These are phyloP conservation scores for Daldinia loculata DNA, from an alignment of 495 filamentous ascomycete genomes.

Conservation along the genomic window DNA sequence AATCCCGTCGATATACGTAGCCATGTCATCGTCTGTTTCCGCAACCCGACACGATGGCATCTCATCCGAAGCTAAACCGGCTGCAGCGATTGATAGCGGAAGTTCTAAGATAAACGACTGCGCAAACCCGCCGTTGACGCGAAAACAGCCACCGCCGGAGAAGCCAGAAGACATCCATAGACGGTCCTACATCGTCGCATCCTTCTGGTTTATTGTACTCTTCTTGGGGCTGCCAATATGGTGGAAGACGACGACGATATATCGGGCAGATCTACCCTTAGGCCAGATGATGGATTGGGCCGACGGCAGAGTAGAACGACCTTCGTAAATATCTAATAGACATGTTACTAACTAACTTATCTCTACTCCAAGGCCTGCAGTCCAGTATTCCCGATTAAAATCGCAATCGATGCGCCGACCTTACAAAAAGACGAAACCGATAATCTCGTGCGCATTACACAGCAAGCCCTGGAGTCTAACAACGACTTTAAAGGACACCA, in stretches of 20 bases:
- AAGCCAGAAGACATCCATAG: conserved; percentile 70
- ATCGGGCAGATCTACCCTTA: conserved; percentile 85
- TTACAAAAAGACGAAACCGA: conserved; percentile 75
- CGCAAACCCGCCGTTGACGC: conserved; percentile 18
- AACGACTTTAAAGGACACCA: conserved; percentile 95
- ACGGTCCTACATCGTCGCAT: conserved; percentile 77
- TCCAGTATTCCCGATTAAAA: conserved; percentile 85
- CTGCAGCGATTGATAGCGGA: background rate
- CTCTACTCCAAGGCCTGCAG: conserved; percentile 71
- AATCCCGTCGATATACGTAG: conserved; percentile 20
- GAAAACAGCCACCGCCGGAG: conserved; percentile 76
- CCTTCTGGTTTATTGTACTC: conserved; percentile 90
- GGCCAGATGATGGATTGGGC: conserved; percentile 92
- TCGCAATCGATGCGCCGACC: conserved; percentile 76
- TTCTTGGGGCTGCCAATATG: conserved; percentile 92
- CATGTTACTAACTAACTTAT: conserved; percentile 8
- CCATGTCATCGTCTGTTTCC: conserved; percentile 37
- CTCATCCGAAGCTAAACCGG: conserved; percentile 8
- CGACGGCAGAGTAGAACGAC: conserved; percentile 73
- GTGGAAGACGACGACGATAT: conserved; percentile 96
- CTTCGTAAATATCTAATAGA: background rate
- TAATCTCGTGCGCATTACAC: conserved; percentile 81
- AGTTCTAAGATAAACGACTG: background rate
- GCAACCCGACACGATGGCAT: conserved; percentile 19
- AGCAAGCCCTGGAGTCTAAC: conserved; percentile 87